phyloP scores from a whole-genome alignment of 495 filamentous ascomycete species.

The Pseudevernia furfuracea region DNA sequence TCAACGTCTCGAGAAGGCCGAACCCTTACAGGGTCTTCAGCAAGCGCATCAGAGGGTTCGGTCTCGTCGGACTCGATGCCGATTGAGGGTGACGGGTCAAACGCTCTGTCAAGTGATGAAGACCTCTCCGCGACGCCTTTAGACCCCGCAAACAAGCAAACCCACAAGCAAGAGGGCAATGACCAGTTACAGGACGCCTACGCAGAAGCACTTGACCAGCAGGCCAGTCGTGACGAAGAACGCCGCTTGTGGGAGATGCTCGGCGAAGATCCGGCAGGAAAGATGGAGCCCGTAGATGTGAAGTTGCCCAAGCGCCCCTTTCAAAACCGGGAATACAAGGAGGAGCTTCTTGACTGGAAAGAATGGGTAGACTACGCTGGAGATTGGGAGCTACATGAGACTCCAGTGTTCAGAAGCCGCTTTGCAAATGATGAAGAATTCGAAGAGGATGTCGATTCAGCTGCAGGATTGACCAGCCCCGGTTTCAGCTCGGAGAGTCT shows the following conservation, averaged over 20 bases:
- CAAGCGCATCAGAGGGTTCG: not conserved
- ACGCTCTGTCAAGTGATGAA: not conserved
- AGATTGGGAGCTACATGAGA: slow-evolving; percentile 45
- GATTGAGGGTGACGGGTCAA: not conserved
- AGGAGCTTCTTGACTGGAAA: slow-evolving; percentile 41
- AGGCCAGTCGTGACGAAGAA: slow-evolving; percentile 49
- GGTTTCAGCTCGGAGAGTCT: not conserved
- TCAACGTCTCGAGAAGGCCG: not conserved
- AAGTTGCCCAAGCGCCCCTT: slow-evolving; percentile 24
- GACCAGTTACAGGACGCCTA: slow-evolving; percentile 43
- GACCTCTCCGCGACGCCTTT: slow-evolving; percentile 26
- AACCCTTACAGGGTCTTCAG: not conserved
- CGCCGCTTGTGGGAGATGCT: slow-evolving; percentile 48
- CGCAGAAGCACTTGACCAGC: slow-evolving; percentile 47
- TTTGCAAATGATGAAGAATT: slow-evolving; percentile 30
- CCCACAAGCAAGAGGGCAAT: slow-evolving; percentile 27
- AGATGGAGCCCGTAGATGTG: slow-evolving; percentile 20
- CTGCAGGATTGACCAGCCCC: not conserved
- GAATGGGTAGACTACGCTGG: slow-evolving; percentile 37
- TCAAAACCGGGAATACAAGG: slow-evolving; percentile 28
- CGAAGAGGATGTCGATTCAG: not conserved
- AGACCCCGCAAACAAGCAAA: slow-evolving; percentile 2
- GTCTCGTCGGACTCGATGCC: slow-evolving; percentile 5
- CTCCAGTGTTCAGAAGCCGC: slow-evolving; percentile 29
- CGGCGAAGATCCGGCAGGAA: slow-evolving; percentile 24